Base-by-base conservation (phyloP, 495 filamentous ascomycete species). In the Parmelia sp. region DNA sequence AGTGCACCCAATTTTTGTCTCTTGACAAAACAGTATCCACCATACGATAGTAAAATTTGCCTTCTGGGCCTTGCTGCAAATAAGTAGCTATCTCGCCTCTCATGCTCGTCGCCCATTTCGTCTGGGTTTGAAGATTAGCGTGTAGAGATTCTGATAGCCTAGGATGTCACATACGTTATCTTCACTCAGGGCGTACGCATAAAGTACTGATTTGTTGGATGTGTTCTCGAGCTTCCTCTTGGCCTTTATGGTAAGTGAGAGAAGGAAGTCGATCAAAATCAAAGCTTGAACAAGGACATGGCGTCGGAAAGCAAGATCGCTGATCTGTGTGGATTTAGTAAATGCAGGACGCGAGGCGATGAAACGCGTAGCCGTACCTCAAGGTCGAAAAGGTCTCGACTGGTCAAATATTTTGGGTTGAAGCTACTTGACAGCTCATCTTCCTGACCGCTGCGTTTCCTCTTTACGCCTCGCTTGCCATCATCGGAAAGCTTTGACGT, bases 1-100 rank as follows among this genome's bases (percentile, higher is more conserved):
- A 99, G 57, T 90, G 88, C 49, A 92, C 91, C 94, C 94, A 99
- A 69, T 96, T 96, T 74, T 96, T 96, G 75, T 99, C 94, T 63
- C 94, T 82, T 9, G 91, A 89, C 27, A 99, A 81, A 23, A 97
- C 91, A 7, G 92, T 96, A 70, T 97, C 93, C 42, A 99, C 90
- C 84, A 96, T 92, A 35, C 94, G 89, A 72, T 90, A 90, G 75
- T 97, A 99, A 74, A 95, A 94, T 62, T 88, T 88, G 19, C 95
- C 95, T 63, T 90, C 87, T n/a, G 75, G 72, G 17, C 87, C 88
- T 69, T 90, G 80, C 65, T 86, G 86, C 36, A 99, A 82, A 72
- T 96, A 96, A 27, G 80, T 82, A 58, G 86, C 85, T 63, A 99
- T 95, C 4, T 78, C 75, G 42, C 80, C 80, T 68, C 88, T 88